A percentile compares a stretch with the other conserved stretches of the same genome.
Evolutionary conservation across 2,329 filamentous ascomycete genomes (phyloP).

Genomic region (Rutstroemia sydowiana): DNA sequence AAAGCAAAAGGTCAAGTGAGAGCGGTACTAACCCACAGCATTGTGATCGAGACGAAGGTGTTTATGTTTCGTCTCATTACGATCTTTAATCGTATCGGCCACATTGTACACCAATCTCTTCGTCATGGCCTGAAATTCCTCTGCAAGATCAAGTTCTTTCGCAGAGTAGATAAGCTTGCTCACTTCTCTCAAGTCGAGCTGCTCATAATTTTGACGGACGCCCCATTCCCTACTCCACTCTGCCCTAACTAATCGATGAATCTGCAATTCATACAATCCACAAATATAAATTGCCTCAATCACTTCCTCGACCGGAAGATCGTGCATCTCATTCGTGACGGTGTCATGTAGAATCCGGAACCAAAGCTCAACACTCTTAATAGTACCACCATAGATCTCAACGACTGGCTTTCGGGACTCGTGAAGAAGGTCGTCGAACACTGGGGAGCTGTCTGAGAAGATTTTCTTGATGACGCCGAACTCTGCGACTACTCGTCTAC

Average conservation of each 20-base stretch:
- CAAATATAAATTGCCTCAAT: constrained; percentile 12
- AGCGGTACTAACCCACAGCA: constrained; percentile 8
- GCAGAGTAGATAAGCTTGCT: constrained; percentile 8
- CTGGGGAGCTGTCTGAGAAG: background rate
- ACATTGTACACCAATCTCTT: background rate
- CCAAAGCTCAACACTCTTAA: constrained; percentile 13
- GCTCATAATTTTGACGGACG: background rate
- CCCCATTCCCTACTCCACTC: constrained; percentile 6
- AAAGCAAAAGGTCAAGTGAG: too few species aligned
- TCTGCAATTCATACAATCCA: constrained; percentile 4
- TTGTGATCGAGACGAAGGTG: constrained; percentile 1
- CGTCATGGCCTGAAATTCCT: background rate
- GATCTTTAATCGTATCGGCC: background rate
- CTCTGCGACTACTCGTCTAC: background rate
- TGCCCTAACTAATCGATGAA: too few species aligned
- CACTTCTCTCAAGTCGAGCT: background rate
- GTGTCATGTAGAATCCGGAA: constrained; percentile 14
- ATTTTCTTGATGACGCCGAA: too few species aligned
- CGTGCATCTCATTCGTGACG: constrained; percentile 5
- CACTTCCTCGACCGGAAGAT: constrained; percentile 5
- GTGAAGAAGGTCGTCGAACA: background rate
- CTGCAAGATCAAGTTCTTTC: constrained; percentile 9
- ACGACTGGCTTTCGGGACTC: background rate
- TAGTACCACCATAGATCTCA: constrained; percentile 12
- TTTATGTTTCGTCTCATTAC: background rate